These are phyloP conservation scores for Brassica balearica DNA, from an alignment of 441 rosid species.

Conservation along the genomic window DNA sequence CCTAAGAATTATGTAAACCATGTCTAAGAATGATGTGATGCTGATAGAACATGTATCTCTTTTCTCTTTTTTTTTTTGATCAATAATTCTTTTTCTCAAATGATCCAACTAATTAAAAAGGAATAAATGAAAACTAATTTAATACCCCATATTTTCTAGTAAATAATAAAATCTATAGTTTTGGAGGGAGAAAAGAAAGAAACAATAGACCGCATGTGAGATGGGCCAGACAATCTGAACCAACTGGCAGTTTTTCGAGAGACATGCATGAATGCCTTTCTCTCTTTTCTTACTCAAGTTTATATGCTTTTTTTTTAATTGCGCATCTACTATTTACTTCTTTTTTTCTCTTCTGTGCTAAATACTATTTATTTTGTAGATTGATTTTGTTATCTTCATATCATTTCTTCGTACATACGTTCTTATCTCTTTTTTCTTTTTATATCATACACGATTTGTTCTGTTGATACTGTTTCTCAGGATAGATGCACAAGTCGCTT, in stretches of 20 bases:
- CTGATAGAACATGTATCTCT: constrained; percentile 27
- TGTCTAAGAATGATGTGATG: constrained; percentile 39
- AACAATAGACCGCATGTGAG: constrained; percentile 38
- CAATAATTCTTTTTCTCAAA: constrained; percentile 16
- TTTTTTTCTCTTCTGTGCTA: background rate
- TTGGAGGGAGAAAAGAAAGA: background rate
- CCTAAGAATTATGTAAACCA: constrained; percentile 18
- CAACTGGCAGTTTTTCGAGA: constrained; percentile 42
- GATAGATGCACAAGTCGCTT: background rate
- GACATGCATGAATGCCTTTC: constrained; percentile 44
- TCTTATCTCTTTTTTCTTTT: background rate
- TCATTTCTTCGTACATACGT: background rate
- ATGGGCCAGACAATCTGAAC: constrained; percentile 46
- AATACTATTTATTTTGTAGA: constrained; percentile 9
- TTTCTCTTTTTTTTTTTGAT: background rate
- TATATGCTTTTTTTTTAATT: background rate
- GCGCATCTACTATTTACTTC: constrained; percentile 13
- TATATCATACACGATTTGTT: background rate
- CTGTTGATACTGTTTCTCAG: background rate
- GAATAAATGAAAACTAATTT: background rate
- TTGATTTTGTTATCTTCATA: background rate
- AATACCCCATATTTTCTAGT: background rate
- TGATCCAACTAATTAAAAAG: background rate
- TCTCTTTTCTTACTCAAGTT: constrained; percentile 24
- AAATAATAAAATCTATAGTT: constrained; percentile 8